Conservation (phyloP, 768 basidiomycete genomes). For the Amanita pseudoporphyria region DNA sequence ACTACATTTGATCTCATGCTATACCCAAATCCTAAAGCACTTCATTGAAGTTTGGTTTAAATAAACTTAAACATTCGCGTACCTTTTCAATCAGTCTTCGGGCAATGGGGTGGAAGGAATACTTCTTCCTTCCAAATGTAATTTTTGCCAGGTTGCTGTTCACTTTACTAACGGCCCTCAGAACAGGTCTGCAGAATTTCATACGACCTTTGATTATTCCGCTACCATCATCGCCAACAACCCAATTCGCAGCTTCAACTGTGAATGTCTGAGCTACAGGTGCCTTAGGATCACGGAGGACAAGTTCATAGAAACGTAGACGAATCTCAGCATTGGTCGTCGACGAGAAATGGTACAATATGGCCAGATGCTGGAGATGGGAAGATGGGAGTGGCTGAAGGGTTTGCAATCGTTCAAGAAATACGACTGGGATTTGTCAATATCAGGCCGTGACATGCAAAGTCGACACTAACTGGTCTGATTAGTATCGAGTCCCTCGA, state of each 20-base stretch:
- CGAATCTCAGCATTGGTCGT: conserved; percentile 72
- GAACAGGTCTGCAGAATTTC: conserved; percentile 75
- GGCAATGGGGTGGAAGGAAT: conserved; percentile 70
- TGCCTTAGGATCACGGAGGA: conserved; percentile 40
- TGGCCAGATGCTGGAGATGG: conserved; percentile 52
- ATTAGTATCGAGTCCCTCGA: conserved; percentile 58
- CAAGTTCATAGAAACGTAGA: conserved; percentile 68
- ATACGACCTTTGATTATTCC: conserved; percentile 68
- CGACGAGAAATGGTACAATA: conserved; percentile 35
- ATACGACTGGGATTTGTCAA: conserved; percentile 46
- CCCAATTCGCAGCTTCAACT: conserved; percentile 51
- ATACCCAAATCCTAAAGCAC: conserved; percentile 4
- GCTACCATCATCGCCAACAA: conserved; percentile 52
- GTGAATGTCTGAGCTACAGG: conserved; percentile 43
- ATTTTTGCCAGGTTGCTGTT: conserved; percentile 41
- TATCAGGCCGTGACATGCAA: background rate
- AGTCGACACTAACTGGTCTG: conserved; percentile 51
- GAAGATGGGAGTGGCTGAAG: conserved; percentile 47
- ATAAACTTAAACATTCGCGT: conserved; percentile 25
- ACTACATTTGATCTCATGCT: background rate
- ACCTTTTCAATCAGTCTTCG: conserved; percentile 71
- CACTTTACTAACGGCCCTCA: conserved; percentile 44
- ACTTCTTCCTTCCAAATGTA: conserved; percentile 37
- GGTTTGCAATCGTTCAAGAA: conserved; percentile 73
- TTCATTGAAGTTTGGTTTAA: background rate